These are phyloP conservation scores for Inga oerstediana DNA, from an alignment of 306 rosid species.

Conservation along the genomic window DNA sequence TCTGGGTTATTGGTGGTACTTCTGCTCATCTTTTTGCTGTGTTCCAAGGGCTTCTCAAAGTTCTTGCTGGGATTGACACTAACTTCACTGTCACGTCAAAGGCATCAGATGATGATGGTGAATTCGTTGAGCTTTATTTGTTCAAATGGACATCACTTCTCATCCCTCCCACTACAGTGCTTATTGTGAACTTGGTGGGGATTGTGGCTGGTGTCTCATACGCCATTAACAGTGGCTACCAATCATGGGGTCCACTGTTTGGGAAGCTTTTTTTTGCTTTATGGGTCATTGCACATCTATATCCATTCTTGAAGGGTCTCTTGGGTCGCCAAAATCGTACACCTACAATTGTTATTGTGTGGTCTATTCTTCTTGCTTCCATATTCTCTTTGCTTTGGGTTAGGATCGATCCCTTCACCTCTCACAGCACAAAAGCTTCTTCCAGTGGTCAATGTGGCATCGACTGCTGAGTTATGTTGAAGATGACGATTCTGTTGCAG, in stretches of 20 bases:
- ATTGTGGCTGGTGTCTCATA: slow-evolving; percentile 92
- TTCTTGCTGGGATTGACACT: slow-evolving; percentile 92
- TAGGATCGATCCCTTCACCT: slow-evolving; percentile 83
- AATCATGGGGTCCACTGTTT: slow-evolving; percentile 93
- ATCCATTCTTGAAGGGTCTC: slow-evolving; percentile 96
- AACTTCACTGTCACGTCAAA: slow-evolving; percentile 94
- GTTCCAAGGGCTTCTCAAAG: slow-evolving; percentile 94
- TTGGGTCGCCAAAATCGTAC: slow-evolving; percentile 88
- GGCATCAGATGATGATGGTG: slow-evolving; percentile 91
- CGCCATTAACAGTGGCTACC: slow-evolving; percentile 90
- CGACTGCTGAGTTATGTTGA: slow-evolving; percentile 59
- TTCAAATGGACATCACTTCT: slow-evolving; percentile 96
- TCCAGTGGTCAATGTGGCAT: slow-evolving; percentile 78
- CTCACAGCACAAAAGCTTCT: slow-evolving; percentile 42
- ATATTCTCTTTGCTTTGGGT: slow-evolving; percentile 94
- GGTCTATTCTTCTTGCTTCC: slow-evolving; percentile 92
- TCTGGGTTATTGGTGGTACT: slow-evolving; percentile 99
- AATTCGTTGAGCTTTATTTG: slow-evolving; percentile 86
- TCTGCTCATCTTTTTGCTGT: slow-evolving; percentile 98
- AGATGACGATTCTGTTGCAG: slow-evolving; percentile 28
- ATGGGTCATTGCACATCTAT: slow-evolving; percentile 93
- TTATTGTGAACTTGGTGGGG: slow-evolving; percentile 76
- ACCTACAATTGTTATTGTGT: slow-evolving; percentile 87
- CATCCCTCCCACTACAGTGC: slow-evolving; percentile 92
- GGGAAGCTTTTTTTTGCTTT: slow-evolving; percentile 86